phyloP scores from a whole-genome alignment of 2,329 filamentous ascomycete species.

The Graphilbum fragrans region DNA sequence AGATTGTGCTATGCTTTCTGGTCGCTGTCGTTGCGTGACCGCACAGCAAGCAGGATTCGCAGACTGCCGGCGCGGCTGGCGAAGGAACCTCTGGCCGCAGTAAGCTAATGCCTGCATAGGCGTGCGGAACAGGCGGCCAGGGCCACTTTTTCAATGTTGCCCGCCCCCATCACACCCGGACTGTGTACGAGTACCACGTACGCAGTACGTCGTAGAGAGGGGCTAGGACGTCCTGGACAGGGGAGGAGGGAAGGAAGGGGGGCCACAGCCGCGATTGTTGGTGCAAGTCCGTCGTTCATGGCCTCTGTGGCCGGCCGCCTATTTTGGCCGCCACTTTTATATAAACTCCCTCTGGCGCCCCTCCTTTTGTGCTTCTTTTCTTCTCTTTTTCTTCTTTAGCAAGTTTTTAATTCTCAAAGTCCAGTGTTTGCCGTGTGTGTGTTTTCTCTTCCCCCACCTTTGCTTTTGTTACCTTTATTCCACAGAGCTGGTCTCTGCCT shows the following conservation, averaged over 20 bases:
- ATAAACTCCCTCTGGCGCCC: constrained; percentile 23
- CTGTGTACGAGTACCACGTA: too few relatives aligned
- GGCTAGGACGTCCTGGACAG: too few relatives aligned
- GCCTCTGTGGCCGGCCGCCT: constrained; percentile 10
- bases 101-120: too few relatives aligned
- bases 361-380: constrained; percentile 24
- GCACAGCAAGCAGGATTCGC: neutral
- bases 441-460: constrained; percentile 23
- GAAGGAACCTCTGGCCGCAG: too few relatives aligned
- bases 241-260: too few relatives aligned
- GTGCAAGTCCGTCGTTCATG: too few relatives aligned
- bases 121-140: too few relatives aligned
- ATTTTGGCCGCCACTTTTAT: constrained; percentile 26
- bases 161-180: too few relatives aligned
- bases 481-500: constrained; percentile 25
- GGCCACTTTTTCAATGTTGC: too few relatives aligned
- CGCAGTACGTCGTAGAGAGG: too few relatives aligned
- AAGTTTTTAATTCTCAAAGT: constrained; percentile 47
- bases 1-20: neutral
- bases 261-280: too few relatives aligned
- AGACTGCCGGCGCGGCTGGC: neutral
- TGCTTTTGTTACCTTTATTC: constrained; percentile 10
- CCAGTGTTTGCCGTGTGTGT: constrained; percentile 39
- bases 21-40: neutral
- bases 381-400: constrained; percentile 40